Percentiles rank a stretch among this genome's conserved stretches.
These are phyloP conservation scores for Phytomonas sp. DNA, from an alignment of 208 protist species.

Conservation along the genomic window DNA sequence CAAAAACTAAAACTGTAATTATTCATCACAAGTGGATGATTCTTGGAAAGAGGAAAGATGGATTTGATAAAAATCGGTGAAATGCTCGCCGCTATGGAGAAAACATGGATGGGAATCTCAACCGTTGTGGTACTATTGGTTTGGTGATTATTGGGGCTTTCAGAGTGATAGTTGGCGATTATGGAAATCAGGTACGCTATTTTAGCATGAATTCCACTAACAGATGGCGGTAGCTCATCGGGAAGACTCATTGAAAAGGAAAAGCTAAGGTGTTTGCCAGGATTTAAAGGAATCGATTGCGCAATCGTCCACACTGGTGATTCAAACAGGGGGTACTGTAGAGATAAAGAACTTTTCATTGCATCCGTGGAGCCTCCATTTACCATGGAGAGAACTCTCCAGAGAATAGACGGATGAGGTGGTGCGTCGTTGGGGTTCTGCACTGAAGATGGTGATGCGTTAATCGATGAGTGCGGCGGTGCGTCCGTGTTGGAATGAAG, in stretches of 20 bases:
- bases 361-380: neutral
- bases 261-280: neutral
- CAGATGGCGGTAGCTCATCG: constrained; percentile 37
- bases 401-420: neutral
- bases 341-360: neutral
- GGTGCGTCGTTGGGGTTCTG: neutral
- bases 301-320: neutral
- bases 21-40: constrained; percentile 15
- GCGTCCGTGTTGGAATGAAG: neutral
- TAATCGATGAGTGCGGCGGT: neutral
- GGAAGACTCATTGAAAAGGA: constrained; percentile 29
- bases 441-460: neutral
- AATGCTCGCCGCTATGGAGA: constrained; percentile 17
- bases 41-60: constrained; percentile 22
- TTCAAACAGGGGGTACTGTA: neutral
- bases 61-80: constrained; percentile 21
- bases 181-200: constrained; percentile 16
- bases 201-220: constrained; percentile 22
- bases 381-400: neutral
- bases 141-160: neutral
- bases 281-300: neutral
- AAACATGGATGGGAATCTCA: constrained; percentile 15
- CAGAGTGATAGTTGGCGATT: constrained; percentile 15
- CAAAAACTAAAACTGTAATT: constrained; percentile 22
- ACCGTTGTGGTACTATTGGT: constrained; percentile 6